Conservation (phyloP, 257 asterid species). For the Plantago major region DNA sequence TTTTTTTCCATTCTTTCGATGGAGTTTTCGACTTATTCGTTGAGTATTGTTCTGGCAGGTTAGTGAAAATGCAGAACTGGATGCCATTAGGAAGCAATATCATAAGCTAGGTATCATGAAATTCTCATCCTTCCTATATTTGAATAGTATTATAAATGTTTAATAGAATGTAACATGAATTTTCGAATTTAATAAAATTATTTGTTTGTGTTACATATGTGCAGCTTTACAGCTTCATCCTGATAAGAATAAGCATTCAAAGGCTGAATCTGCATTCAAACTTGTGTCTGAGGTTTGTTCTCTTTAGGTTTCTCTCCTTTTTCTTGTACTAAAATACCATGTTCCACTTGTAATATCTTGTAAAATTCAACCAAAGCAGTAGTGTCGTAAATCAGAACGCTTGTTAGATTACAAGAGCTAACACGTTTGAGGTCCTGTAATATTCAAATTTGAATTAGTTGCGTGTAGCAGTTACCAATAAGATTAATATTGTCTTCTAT, state of each 20-base stretch:
- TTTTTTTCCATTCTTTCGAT: background rate
- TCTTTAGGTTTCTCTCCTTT: background rate
- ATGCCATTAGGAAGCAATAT: conserved; percentile 48
- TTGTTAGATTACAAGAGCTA: no score
- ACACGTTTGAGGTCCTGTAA: no score
- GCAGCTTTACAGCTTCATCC: conserved; percentile 83
- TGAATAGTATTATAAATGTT: background rate
- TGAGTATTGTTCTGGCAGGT: conserved; percentile 33
- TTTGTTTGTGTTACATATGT: background rate
- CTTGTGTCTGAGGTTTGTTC: conserved; percentile 62
- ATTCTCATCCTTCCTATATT: no score
- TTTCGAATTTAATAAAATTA: background rate
- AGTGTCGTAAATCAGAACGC: no score
- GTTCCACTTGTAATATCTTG: no score
- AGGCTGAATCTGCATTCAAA: conserved; percentile 79
- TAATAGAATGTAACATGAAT: background rate
- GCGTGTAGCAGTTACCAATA: background rate
- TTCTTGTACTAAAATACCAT: no score
- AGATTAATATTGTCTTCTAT: background rate
- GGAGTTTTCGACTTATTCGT: background rate
- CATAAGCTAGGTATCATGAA: conserved; percentile 48
- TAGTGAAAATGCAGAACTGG: conserved; percentile 49
- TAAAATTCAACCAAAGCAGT: no score
- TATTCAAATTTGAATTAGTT: no score
- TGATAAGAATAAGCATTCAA: conserved; percentile 74